A percentile compares a stretch with the other conserved stretches of the same genome.
phyloP scores from a whole-genome alignment of 129 eudicot species.

The Lactuca saligna region DNA sequence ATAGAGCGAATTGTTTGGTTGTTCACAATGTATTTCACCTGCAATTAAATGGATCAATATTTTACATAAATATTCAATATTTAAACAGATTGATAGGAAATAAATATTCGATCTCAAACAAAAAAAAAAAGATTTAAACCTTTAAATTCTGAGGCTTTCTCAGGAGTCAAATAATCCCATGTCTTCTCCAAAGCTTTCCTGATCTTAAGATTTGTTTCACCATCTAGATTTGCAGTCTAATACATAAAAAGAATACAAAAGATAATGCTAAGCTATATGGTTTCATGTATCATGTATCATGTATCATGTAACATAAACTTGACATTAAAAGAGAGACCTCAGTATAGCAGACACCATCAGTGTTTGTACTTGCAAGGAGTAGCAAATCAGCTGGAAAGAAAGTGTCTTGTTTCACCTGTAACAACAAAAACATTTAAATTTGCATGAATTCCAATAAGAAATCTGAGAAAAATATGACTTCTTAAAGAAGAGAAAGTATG shows the following conservation, averaged over 20 bases:
- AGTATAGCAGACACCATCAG: conserved; percentile 92
- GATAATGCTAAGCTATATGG: not conserved
- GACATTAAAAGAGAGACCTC: conserved; percentile 59
- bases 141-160: conserved; percentile 85
- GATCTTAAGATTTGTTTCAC: conserved; percentile 97
- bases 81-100: conserved; percentile 12
- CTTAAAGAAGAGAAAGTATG: not conserved
- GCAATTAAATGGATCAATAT: conserved; percentile 30
- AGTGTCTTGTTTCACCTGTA: conserved; percentile 88
- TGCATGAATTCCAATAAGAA: conserved; percentile 1
- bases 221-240: conserved; percentile 98
- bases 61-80: conserved; percentile 6
- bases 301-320: not conserved
- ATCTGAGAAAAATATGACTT: too few species aligned
- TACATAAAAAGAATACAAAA: conserved; percentile 18
- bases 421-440: conserved; percentile 28
- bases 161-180: conserved; percentile 87
- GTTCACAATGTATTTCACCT: conserved; percentile 99
- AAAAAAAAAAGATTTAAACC: conserved; percentile 55
- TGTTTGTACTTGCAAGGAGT: conserved; percentile 89
- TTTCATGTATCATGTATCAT: too few species aligned
- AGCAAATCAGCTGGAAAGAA: conserved; percentile 95
- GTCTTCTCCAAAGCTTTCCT: conserved; percentile 96
- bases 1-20: conserved; percentile 95
- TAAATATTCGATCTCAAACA: conserved; percentile 4